phyloP scores from a whole-genome alignment of 148 eudicot species.

The Mesembryanthemum crystallinum region DNA sequence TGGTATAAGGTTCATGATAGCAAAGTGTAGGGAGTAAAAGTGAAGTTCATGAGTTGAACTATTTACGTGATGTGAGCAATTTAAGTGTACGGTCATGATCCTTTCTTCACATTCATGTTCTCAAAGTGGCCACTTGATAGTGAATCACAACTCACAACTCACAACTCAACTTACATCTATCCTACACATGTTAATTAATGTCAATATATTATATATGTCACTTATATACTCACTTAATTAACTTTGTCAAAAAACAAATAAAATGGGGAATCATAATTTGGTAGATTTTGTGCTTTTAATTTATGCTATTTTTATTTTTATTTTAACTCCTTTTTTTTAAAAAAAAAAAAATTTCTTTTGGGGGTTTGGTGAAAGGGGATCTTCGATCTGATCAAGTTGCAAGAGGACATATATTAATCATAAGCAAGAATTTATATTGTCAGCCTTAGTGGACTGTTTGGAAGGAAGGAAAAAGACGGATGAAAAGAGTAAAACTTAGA shows the following conservation, averaged over 20 bases:
- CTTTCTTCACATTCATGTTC: slow-evolving; percentile 1
- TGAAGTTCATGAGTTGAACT: background rate
- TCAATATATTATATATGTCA: too few relatives aligned
- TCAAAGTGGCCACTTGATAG: slow-evolving; percentile 19
- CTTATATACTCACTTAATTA: too few relatives aligned
- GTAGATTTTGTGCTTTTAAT: background rate
- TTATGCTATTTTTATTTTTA: background rate
- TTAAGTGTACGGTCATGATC: slow-evolving; percentile 4
- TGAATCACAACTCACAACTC: background rate
- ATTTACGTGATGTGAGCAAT: slow-evolving; percentile 1
- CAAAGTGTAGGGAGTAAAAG: too few relatives aligned
- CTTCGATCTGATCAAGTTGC: background rate
- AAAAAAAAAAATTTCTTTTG: slow-evolving; percentile 6
- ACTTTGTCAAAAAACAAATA: background rate
- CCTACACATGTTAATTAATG: too few relatives aligned
- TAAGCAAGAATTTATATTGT: background rate
- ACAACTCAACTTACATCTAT: too few relatives aligned
- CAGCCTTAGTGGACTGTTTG: slow-evolving; percentile 6
- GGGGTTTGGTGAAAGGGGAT: background rate
- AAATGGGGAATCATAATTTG: background rate
- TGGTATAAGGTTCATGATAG: too few relatives aligned
- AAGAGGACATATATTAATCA: background rate
- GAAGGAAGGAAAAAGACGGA: background rate
- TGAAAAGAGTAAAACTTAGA: background rate
- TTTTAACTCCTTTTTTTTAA: too few relatives aligned